Base-by-base conservation (phyloP, 805 yeast species). In the Candida succiphila region DNA sequence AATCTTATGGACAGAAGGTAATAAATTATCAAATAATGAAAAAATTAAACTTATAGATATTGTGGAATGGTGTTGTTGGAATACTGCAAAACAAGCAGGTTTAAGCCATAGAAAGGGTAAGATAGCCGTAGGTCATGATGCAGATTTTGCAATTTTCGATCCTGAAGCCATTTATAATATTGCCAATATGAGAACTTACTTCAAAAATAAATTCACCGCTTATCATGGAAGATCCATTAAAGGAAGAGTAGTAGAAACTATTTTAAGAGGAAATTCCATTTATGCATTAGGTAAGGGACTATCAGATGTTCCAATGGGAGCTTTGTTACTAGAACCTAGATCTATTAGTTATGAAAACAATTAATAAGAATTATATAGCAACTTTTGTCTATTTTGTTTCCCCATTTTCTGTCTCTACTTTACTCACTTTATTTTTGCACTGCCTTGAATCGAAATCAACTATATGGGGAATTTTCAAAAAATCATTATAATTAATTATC, bases 201-300 rank as follows among this genome's bases (percentile, higher is more conserved):
- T 83, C 65, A 87, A 85, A 45, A 89, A 88, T 63, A 88, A 87
- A 55, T 58, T 89, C 35, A 83, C 95, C 2, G 95, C 95, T 0
- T 89, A 85, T 52, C 67, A 84, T 47, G 94, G 94, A 4, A 63
- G 63, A 60, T 54, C 63, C 33, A 61, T 86, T 39, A 59, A 55
- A 27, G 96, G 97, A 17, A 66, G 76, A 38, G 94, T 88, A 7
- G 61, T 77, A 32, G 88, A 81, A 54, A 86, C 96, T 0, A 61
- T 83, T 30, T 65, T 89, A 13, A 67, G 96, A 43, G 96, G 96
- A 3, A 61, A 67, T 27, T 61, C 76, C 0, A 79, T 83, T 13
- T 89, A 69, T 54, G 72, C 72, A 5, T 52, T 61, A 25, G 65
- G 65, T 5, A 56, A 58, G 32, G 88, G 88, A 4, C 75, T 68